phyloP scores from a whole-genome alignment of 768 basidiomycete species.

The Roridomyces roridus region DNA sequence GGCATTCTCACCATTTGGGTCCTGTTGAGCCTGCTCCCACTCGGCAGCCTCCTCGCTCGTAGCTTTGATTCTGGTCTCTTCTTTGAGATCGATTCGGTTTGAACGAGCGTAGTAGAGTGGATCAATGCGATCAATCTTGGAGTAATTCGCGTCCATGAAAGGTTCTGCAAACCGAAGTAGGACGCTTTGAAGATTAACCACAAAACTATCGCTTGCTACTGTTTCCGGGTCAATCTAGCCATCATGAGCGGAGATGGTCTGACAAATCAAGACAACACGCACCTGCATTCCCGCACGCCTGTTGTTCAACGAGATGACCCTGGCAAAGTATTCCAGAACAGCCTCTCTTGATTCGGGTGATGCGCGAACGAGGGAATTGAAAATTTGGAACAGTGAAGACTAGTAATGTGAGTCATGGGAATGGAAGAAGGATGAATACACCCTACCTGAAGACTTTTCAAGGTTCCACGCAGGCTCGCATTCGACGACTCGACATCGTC shows the following conservation, averaged over 20 bases:
- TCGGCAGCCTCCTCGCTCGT: conserved; percentile 84
- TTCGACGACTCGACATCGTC: conserved; percentile 84
- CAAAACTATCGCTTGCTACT: conserved; percentile 90
- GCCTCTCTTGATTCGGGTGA: conserved; percentile 80
- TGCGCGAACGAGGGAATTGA: conserved; percentile 87
- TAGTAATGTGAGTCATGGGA: too few species aligned
- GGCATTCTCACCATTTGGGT: conserved; percentile 45
- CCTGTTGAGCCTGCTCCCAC: conserved; percentile 65
- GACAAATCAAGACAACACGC: conserved; percentile 13
- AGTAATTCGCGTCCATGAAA: conserved; percentile 90
- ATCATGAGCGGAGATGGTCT: neutral
- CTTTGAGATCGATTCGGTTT: conserved; percentile 73
- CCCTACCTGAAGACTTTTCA: conserved; percentile 83
- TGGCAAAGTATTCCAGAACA: conserved; percentile 82
- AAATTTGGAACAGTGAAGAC: conserved; percentile 81
- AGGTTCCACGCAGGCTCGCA: conserved; percentile 83
- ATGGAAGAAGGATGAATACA: too few species aligned
- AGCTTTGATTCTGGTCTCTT: conserved; percentile 94
- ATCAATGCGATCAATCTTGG: conserved; percentile 93
- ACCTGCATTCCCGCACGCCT: conserved; percentile 94
- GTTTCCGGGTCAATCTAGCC: conserved; percentile 80
- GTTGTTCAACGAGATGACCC: conserved; percentile 74
- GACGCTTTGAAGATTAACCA: conserved; percentile 88
- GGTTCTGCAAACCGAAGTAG: conserved; percentile 89
- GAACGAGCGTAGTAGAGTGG: conserved; percentile 79